These are phyloP conservation scores for Pichia sp. DNA, from an alignment of 1,139 yeast species.

Conservation along the genomic window DNA sequence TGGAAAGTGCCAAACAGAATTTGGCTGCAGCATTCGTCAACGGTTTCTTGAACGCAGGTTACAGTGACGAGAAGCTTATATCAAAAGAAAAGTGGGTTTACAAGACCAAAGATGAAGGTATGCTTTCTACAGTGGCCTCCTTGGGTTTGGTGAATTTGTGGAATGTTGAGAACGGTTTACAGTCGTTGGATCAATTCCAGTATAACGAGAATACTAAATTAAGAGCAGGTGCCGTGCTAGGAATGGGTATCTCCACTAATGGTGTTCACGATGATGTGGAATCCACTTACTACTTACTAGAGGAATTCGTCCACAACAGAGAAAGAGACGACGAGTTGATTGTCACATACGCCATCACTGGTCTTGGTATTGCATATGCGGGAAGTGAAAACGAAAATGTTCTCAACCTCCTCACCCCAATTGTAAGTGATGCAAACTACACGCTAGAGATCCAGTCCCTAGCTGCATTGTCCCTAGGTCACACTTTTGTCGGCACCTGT, in stretches of 20 bases:
- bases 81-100: constrained; percentile 78
- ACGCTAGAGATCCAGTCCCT: constrained; percentile 77
- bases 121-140: constrained; percentile 92
- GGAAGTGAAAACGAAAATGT: constrained; percentile 90
- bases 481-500: constrained; percentile 92
- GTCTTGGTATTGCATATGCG: constrained; percentile 92
- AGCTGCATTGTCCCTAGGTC: constrained; percentile 91
- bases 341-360: constrained; percentile 79
- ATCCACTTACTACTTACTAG: constrained; percentile 80
- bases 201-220: constrained; percentile 83
- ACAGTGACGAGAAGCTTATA: constrained; percentile 77
- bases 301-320: constrained; percentile 59
- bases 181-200: constrained; percentile 81
- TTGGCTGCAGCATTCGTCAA: constrained; percentile 94
- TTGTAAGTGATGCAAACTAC: constrained; percentile 73
- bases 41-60: constrained; percentile 87
- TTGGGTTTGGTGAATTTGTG: constrained; percentile 88
- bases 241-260: constrained; percentile 91
- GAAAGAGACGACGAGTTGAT: constrained; percentile 44
- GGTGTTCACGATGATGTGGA: constrained; percentile 96
- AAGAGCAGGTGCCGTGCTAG: constrained; percentile 94
- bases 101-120: constrained; percentile 88
- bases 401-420: constrained; percentile 71
- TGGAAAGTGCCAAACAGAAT: constrained; percentile 93
- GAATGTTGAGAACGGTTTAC: constrained; percentile 88